Conservation (phyloP, 768 basidiomycete genomes). For the Asterophora parasitica region DNA sequence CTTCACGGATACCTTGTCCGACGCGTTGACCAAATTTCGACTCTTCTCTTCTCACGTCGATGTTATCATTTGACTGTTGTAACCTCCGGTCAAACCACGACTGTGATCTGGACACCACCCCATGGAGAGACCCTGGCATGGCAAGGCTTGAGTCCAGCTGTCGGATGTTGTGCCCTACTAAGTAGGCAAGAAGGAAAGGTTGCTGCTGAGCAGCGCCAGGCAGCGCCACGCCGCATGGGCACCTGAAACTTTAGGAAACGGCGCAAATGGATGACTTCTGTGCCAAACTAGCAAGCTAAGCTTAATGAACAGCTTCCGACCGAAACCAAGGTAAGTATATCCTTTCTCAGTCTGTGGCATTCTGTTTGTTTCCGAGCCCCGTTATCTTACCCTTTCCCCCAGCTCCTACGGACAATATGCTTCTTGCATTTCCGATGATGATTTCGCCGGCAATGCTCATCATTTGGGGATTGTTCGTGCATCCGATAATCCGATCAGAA, state of each 20-base stretch:
- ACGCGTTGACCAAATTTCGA: too few species aligned
- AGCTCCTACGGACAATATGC: slow-evolving; percentile 6
- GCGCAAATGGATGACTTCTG: not conserved
- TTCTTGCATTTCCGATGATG: slow-evolving; percentile 15
- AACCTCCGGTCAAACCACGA: not conserved
- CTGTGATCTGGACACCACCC: not conserved
- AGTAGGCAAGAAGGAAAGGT: not conserved
- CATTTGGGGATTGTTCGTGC: slow-evolving; percentile 12
- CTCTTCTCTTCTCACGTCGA: slow-evolving; percentile 11
- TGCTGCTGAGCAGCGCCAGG: not conserved
- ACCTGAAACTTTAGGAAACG: not conserved
- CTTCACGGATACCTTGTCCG: not conserved
- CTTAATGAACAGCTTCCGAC: too few species aligned
- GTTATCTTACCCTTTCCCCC: slow-evolving; percentile 2
- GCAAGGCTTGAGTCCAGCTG: not conserved
- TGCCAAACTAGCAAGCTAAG: not conserved
- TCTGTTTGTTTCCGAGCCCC: not conserved
- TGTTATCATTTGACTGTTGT: slow-evolving; percentile 12
- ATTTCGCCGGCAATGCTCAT: slow-evolving; percentile 19
- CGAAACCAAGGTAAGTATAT: not conserved
- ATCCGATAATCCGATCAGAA: slow-evolving; percentile 28
- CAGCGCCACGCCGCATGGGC: slow-evolving; percentile 11
- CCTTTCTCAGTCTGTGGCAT: not conserved
- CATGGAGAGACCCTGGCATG: not conserved
- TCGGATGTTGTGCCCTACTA: not conserved